Evolutionary conservation across 1,284 basidiomycete species (phyloP).

Genomic region (Pseudozyma sp.): DNA sequence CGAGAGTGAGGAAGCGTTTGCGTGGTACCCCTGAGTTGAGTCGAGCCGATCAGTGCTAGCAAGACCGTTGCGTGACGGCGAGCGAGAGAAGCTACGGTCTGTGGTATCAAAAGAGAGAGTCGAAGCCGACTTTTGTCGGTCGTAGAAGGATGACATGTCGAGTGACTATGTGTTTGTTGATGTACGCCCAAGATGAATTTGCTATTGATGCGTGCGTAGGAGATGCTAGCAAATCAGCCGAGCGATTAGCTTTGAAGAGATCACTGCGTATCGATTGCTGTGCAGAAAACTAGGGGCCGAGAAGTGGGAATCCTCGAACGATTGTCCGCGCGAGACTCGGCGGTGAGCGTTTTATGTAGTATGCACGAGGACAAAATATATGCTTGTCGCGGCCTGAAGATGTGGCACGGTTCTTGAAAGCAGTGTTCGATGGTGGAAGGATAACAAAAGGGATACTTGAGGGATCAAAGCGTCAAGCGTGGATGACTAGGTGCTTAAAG

Average conservation of each 20-base stretch:
- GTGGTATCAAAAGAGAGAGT: constrained; percentile 13
- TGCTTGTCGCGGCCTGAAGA: too few relatives aligned
- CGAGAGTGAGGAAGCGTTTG: constrained; percentile 20
- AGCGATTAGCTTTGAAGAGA: not conserved
- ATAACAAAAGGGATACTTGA: too few relatives aligned
- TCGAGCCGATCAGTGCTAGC: not conserved
- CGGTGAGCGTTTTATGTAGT: not conserved
- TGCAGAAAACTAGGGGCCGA: not conserved
- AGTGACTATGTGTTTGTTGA: not conserved
- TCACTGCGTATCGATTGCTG: not conserved
- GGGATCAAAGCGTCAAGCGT: too few relatives aligned
- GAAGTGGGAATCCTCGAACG: not conserved
- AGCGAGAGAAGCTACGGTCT: constrained; percentile 13
- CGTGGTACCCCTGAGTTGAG: constrained; percentile 8
- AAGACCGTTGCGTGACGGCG: constrained; percentile 2
- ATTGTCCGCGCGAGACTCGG: not conserved
- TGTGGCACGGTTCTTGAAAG: too few relatives aligned
- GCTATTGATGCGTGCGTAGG: not conserved
- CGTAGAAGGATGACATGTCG: constrained; percentile 28
- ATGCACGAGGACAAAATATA: too few relatives aligned
- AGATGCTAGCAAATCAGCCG: not conserved
- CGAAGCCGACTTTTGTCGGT: constrained; percentile 11
- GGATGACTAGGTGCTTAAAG: too few relatives aligned
- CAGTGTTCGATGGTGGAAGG: too few relatives aligned
- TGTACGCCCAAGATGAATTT: not conserved